A percentile compares a stretch with the other conserved stretches of the same genome.
Conservation (phyloP, 2,329 filamentous ascomycete species). For the Monilinia fructicola region DNA sequence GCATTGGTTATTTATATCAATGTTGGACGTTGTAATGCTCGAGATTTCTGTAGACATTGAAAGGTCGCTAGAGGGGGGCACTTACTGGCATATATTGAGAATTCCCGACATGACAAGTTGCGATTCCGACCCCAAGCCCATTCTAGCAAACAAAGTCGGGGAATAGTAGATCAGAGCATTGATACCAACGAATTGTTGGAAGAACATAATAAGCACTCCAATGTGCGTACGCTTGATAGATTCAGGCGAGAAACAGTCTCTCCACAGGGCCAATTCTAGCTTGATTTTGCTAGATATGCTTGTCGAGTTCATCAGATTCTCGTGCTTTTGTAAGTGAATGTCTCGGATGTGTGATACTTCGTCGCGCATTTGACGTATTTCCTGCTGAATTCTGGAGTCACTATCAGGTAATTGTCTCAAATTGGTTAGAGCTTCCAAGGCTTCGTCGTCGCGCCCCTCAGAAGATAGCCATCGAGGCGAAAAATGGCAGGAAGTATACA, state of each 20-base stretch:
- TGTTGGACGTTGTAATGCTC: not conserved
- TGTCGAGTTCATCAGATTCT: conserved; percentile 28
- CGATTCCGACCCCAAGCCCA: conserved; percentile 42
- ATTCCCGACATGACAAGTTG: conserved; percentile 55
- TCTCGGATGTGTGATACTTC: conserved; percentile 39
- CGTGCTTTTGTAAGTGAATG: conserved; percentile 45
- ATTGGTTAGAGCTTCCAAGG: conserved; percentile 49
- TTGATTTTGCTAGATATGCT: conserved; percentile 41
- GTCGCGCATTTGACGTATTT: conserved; percentile 51
- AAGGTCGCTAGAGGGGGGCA: not conserved
- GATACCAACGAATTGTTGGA: conserved; percentile 56
- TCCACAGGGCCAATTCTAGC: conserved; percentile 50
- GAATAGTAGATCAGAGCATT: conserved; percentile 51
- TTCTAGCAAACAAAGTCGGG: conserved; percentile 31
- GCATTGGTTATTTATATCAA: not conserved
- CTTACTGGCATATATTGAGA: conserved; percentile 43
- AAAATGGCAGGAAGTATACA: conserved; percentile 50
- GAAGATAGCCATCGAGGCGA: conserved; percentile 42
- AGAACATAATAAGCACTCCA: conserved; percentile 54
- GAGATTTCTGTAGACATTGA: not conserved
- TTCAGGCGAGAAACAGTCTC: conserved; percentile 51
- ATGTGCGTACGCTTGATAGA: conserved; percentile 52
- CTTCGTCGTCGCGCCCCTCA: conserved; percentile 50
- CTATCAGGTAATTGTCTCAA: conserved; percentile 50
- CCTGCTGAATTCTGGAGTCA: conserved; percentile 52